A percentile compares a stretch with the other conserved stretches of the same genome.
These are phyloP conservation scores for Taphrina flavorubra DNA, from an alignment of 1,139 yeast genomes.

Conservation along the genomic window DNA sequence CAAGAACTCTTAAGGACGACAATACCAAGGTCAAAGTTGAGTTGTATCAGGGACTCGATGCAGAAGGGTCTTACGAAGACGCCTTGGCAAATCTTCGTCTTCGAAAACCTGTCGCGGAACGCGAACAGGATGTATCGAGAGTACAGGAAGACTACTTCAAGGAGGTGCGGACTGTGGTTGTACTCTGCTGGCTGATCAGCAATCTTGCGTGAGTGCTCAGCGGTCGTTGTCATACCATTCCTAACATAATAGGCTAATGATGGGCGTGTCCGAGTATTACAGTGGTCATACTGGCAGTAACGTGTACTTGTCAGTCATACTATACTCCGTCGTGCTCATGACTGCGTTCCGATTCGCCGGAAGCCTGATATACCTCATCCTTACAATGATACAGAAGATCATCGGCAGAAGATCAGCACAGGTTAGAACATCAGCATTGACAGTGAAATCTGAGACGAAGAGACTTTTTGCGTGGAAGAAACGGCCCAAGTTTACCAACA, in stretches of 20 bases:
- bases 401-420: slow-evolving; percentile 8
- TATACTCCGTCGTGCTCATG: slow-evolving; percentile 32
- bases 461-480: slow-evolving; percentile 3
- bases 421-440: slow-evolving; percentile 15
- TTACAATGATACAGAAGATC: slow-evolving; percentile 8
- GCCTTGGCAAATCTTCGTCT: slow-evolving; percentile 75
- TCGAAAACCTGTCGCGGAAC: slow-evolving; percentile 61
- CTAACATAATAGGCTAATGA: slow-evolving; percentile 14
- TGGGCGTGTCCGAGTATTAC: slow-evolving; percentile 36
- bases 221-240: not conserved
- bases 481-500: not conserved
- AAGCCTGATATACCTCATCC: slow-evolving; percentile 18
- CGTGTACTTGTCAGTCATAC: slow-evolving; percentile 29
- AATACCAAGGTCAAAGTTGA: slow-evolving; percentile 71
- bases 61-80: slow-evolving; percentile 83
- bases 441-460: slow-evolving; percentile 6
- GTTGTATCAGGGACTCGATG: slow-evolving; percentile 89
- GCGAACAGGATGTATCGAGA: slow-evolving; percentile 9
- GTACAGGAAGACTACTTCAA: slow-evolving; percentile 80
- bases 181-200: slow-evolving; percentile 80
- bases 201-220: slow-evolving; percentile 7
- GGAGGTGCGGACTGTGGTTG: slow-evolving; percentile 91
- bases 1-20: slow-evolving; percentile 58
- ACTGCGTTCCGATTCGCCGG: slow-evolving; percentile 33
- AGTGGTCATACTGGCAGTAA: slow-evolving; percentile 21